phyloP scores from a whole-genome alignment of 495 filamentous ascomycete genomes.

The Hypomontagnella monticulosa region DNA sequence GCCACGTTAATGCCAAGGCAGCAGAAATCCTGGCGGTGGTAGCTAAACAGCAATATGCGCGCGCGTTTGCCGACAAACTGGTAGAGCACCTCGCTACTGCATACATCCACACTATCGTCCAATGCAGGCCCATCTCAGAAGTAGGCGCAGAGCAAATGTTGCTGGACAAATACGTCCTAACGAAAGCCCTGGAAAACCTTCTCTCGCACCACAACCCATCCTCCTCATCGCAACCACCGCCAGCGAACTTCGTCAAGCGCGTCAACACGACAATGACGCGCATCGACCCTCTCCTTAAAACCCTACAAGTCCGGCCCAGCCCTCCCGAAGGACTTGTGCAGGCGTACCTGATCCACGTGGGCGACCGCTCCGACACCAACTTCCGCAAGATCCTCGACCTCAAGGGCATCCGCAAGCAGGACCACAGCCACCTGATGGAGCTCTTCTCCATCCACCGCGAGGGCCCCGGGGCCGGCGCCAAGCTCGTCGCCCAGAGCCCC shows the following conservation, averaged over 20 bases:
- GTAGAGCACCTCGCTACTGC: conserved; percentile 83
- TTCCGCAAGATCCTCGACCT: conserved; percentile 97
- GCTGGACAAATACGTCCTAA: conserved; percentile 90
- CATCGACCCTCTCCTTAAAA: conserved; percentile 93
- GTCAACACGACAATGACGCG: conserved; percentile 85
- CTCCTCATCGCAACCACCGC: conserved; percentile 54
- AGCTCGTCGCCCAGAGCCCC: conserved; percentile 66
- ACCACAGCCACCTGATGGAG: conserved; percentile 85
- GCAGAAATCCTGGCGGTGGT: conserved; percentile 79
- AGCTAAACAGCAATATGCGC: conserved; percentile 92
- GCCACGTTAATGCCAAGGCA: conserved; percentile 71
- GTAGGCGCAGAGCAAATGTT: conserved; percentile 99
- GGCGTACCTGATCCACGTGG: conserved; percentile 95
- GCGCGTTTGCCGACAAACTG: conserved; percentile 93
- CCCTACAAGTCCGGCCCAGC: conserved; percentile 89
- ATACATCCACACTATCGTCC: conserved; percentile 85
- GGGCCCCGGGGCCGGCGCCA: conserved; percentile 65
- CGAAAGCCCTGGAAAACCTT: conserved; percentile 78
- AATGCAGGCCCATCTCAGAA: conserved; percentile 88
- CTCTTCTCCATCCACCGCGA: conserved; percentile 85
- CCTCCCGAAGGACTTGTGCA: conserved; percentile 95
- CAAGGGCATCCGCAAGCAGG: conserved; percentile 83
- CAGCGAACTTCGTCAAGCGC: conserved; percentile 81
- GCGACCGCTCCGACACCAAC: conserved; percentile 88
- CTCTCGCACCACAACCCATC: conserved; percentile 62